phyloP scores from a whole-genome alignment of 2,329 filamentous ascomycete genomes.

The Aspergillus pseudotamarii region DNA sequence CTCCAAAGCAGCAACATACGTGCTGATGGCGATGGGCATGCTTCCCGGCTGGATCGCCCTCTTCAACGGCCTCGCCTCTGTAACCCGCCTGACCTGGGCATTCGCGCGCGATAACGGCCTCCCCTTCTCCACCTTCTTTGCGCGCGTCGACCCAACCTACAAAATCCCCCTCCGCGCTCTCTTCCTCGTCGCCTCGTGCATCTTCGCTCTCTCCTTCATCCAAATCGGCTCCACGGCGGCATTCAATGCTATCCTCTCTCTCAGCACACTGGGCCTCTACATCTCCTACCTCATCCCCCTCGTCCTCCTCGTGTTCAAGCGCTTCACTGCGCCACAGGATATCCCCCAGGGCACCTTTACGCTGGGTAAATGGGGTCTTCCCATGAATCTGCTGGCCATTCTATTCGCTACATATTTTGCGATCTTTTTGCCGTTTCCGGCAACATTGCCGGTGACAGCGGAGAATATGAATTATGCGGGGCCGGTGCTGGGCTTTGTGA shows the following conservation, averaged over 20 bases:
- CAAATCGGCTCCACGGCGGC: constrained; percentile 53
- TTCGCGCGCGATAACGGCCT: constrained; percentile 48
- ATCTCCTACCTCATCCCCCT: constrained; percentile 53
- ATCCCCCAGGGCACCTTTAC: constrained; percentile 30
- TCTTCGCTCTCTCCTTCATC: constrained; percentile 44
- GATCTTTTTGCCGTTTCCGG: constrained; percentile 36
- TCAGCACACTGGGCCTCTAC: constrained; percentile 52
- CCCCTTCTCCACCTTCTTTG: constrained; percentile 37
- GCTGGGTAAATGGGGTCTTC: constrained; percentile 31
- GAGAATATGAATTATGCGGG: constrained; percentile 40
- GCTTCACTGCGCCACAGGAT: constrained; percentile 19
- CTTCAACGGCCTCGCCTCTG: constrained; percentile 33
- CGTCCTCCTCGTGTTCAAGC: constrained; percentile 30
- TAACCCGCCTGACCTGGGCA: constrained; percentile 46
- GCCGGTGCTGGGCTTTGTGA: constrained; percentile 27
- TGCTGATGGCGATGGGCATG: constrained; percentile 43
- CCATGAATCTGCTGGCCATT: constrained; percentile 32
- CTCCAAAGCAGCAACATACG: constrained; percentile 39
- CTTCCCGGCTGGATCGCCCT: constrained; percentile 24
- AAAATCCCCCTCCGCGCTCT: constrained; percentile 46
- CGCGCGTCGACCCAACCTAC: constrained; percentile 31
- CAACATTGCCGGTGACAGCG: constrained; percentile 32
- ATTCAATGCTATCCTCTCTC: constrained; percentile 55
- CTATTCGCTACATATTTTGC: constrained; percentile 32
- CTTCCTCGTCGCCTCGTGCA: constrained; percentile 26